These are phyloP conservation scores for Wallacemonas sp. DNA, from an alignment of 208 protist genomes.

Conservation along the genomic window DNA sequence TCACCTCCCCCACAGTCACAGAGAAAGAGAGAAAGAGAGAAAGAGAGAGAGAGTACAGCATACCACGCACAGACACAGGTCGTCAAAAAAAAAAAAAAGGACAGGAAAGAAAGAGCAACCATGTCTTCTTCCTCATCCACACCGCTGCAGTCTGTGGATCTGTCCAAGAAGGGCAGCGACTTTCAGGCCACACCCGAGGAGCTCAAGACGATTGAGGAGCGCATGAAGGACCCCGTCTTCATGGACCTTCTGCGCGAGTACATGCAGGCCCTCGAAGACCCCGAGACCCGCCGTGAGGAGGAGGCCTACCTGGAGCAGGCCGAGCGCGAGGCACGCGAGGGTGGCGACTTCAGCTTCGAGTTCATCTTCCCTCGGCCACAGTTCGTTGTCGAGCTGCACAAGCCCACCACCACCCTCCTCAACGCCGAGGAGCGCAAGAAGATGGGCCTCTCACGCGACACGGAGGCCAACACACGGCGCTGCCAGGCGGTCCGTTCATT, in stretches of 20 bases:
- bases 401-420: constrained; percentile 50
- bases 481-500: constrained; percentile 32
- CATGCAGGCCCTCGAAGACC: constrained; percentile 86
- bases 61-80: too few species aligned
- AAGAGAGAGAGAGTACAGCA: too few species aligned
- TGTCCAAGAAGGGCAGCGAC: constrained; percentile 22
- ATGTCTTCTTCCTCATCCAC: constrained; percentile 13
- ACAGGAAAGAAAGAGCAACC: too few species aligned
- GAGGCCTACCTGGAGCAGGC: constrained; percentile 90
- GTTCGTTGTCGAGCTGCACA: constrained; percentile 84
- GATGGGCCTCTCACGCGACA: not conserved
- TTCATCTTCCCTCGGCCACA: constrained; percentile 84
- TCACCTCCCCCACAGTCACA: too few species aligned
- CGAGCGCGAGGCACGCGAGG: constrained; percentile 78
- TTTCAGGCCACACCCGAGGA: constrained; percentile 83
- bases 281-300: constrained; percentile 84
- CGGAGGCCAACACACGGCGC: constrained; percentile 9
- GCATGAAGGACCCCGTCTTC: constrained; percentile 92
- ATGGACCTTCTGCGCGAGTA: constrained; percentile 88
- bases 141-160: constrained; percentile 73
- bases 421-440: constrained; percentile 20
- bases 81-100: constrained; percentile 21
- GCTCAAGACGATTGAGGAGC: constrained; percentile 70
- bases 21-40: too few species aligned
- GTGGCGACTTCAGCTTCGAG: constrained; percentile 90